Percentiles rank a stretch among this genome's conserved stretches.
phyloP scores from a whole-genome alignment of 192 early-diverging fungal species.

The Coemansia sp. region DNA sequence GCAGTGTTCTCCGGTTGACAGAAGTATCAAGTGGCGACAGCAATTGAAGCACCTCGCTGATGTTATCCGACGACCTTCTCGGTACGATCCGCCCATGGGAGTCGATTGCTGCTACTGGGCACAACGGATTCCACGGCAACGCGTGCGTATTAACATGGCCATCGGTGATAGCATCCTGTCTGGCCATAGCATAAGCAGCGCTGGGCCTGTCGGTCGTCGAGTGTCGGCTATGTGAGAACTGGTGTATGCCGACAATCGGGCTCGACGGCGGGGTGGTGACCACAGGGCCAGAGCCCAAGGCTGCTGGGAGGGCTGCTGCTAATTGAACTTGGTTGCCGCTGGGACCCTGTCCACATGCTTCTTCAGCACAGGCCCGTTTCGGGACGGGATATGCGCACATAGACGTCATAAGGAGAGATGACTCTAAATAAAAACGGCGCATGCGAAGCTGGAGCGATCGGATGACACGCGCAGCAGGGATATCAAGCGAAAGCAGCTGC shows the following conservation, averaged over 20 bases:
- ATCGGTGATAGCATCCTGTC: neutral
- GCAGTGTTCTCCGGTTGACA: slow-evolving; percentile 22
- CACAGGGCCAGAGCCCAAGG: neutral
- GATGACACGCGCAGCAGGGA: slow-evolving; percentile 36
- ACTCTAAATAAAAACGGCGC: slow-evolving; percentile 44
- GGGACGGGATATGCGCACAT: slow-evolving; percentile 11
- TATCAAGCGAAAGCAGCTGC: slow-evolving; percentile 35
- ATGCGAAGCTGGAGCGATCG: slow-evolving; percentile 47
- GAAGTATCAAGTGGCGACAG: slow-evolving; percentile 32
- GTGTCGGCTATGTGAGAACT: slow-evolving; percentile 15
- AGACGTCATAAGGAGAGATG: slow-evolving; percentile 43
- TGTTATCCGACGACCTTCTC: slow-evolving; percentile 37
- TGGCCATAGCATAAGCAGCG: neutral
- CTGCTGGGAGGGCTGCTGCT: neutral
- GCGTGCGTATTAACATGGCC: slow-evolving; percentile 9
- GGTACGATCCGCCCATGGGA: slow-evolving; percentile 31
- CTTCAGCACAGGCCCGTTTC: neutral
- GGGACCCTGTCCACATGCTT: neutral
- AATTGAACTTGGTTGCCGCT: neutral
- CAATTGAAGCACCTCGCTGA: slow-evolving; percentile 37
- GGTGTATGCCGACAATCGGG: slow-evolving; percentile 6
- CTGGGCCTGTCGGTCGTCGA: slow-evolving; percentile 19
- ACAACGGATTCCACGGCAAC: slow-evolving; percentile 20
- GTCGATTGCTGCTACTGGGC: slow-evolving; percentile 40
- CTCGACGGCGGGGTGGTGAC: slow-evolving; percentile 25